Evolutionary conservation across 1,284 basidiomycete species (phyloP).

Genomic region (Boletus holoroseus): DNA sequence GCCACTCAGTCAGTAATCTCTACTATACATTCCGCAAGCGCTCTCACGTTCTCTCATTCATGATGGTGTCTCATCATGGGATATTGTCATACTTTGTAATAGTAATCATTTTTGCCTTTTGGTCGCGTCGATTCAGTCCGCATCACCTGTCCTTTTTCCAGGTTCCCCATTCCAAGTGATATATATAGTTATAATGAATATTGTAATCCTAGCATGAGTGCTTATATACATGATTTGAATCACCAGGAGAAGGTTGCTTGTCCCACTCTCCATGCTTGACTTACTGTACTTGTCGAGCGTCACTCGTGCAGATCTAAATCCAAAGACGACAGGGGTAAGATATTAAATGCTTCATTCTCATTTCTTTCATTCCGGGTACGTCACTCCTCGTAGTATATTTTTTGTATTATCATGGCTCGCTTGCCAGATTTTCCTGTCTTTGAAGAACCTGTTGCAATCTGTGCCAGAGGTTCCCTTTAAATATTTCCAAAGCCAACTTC

Average conservation of each 20-base stretch:
- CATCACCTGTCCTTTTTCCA: conserved; percentile 4
- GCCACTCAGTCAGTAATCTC: background rate
- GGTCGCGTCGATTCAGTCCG: conserved; percentile 10
- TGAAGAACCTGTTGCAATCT: background rate
- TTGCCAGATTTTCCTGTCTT: background rate
- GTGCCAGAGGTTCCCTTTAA: background rate
- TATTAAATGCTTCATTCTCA: no score
- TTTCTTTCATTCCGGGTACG: no score
- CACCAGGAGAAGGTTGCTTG: no score
- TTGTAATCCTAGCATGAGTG: background rate
- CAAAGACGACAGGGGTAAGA: background rate
- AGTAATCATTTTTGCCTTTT: background rate
- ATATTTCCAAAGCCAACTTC: background rate
- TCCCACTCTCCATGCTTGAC: background rate
- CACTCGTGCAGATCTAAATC: no score
- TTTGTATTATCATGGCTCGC: background rate
- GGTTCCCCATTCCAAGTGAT: background rate
- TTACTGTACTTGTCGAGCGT: background rate
- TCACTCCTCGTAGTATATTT: no score
- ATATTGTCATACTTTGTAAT: background rate
- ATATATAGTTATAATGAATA: conserved; percentile 1
- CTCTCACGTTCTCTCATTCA: background rate
- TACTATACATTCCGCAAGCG: background rate
- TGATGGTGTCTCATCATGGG: background rate
- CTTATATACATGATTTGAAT: background rate